Conservation (phyloP, 2,329 filamentous ascomycete genomes). For the Lasiodiplodia theobromae region DNA sequence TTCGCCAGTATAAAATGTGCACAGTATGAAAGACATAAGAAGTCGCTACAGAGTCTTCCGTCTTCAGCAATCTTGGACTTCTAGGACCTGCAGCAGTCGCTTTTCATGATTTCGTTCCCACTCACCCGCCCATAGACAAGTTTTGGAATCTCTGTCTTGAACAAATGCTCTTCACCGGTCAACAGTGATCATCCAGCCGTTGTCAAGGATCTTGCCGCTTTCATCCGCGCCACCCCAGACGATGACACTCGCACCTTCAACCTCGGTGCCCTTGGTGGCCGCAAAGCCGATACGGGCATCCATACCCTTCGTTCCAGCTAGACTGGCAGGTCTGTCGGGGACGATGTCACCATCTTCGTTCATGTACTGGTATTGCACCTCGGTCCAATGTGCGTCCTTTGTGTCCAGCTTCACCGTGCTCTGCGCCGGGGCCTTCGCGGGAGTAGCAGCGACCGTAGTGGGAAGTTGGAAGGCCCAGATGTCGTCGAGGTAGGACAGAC, state of each 20-base stretch:
- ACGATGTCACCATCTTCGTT: slow-evolving; percentile 54
- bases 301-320: slow-evolving; percentile 47
- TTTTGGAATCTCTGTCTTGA: neutral
- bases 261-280: slow-evolving; percentile 50
- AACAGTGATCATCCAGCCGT: slow-evolving; percentile 53
- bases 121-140: slow-evolving; percentile 7
- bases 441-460: slow-evolving; percentile 53
- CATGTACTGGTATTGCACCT: slow-evolving; percentile 56
- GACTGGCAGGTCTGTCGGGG: slow-evolving; percentile 46
- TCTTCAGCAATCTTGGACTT: slow-evolving; percentile 6
- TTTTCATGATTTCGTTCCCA: slow-evolving; percentile 16
- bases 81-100: slow-evolving; percentile 1
- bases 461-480: slow-evolving; percentile 63
- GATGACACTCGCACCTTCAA: slow-evolving; percentile 57
- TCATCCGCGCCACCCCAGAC: slow-evolving; percentile 62
- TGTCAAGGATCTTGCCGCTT: slow-evolving; percentile 49
- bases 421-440: slow-evolving; percentile 59
- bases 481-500: slow-evolving; percentile 44
- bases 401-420: slow-evolving; percentile 54
- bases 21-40: slow-evolving; percentile 7
- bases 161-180: slow-evolving; percentile 5
- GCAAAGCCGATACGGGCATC: slow-evolving; percentile 51
- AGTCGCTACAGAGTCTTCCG: slow-evolving; percentile 3
- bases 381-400: slow-evolving; percentile 58
- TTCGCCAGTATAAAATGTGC: slow-evolving; percentile 3